Base-by-base conservation (phyloP, 2,329 filamentous ascomycete species). In the Botrytis pseudocinerea region DNA sequence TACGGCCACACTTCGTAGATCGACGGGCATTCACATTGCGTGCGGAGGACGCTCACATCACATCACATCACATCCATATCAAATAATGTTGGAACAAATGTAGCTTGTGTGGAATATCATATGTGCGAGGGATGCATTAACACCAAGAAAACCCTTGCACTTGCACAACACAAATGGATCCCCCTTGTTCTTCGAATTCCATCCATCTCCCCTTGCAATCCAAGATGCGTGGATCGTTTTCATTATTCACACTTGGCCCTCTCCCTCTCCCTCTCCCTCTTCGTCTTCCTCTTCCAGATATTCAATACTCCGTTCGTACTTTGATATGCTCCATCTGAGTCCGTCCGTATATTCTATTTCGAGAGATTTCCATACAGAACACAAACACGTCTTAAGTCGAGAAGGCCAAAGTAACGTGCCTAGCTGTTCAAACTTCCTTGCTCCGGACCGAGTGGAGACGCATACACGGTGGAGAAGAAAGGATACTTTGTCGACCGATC, bases 311-410 rank as follows among this genome's bases (percentile, higher is more conserved):
- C 38, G 38, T 38, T 38, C 38, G 38, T 9, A 38, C 38, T 38
- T 38, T 38, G 38, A 38, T 38, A 32, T 35, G 22, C 32, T 60
- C 32, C 28, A 18, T 60, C 32, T 25, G 48, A 5, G 25, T 42
- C 46, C 18, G 48, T 25, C 25, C 48, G 22, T 51, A 51, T n/a
- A 54, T 66, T 54, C 64, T 68, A 68, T 68, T 68, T 68, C 64
- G 4, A 68, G 64, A 54, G 7, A 54, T 28, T 68, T 40, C 35
- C 46, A 54, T 61, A 3, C 22, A 38, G 38, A 38, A 38, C 38
- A 38, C 10, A 4, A 10, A 28, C n/a, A 14, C n/a, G 18, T 18
- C 16, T 8, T 16, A 14, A 8, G n/a, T 28, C 25, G n/a, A 22
- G 22, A 63, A 44, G 18, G 1, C 8, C 32, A 66, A 12, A 38